Base-by-base conservation (phyloP, 1,284 basidiomycete species). In the Flammula alnicola region DNA sequence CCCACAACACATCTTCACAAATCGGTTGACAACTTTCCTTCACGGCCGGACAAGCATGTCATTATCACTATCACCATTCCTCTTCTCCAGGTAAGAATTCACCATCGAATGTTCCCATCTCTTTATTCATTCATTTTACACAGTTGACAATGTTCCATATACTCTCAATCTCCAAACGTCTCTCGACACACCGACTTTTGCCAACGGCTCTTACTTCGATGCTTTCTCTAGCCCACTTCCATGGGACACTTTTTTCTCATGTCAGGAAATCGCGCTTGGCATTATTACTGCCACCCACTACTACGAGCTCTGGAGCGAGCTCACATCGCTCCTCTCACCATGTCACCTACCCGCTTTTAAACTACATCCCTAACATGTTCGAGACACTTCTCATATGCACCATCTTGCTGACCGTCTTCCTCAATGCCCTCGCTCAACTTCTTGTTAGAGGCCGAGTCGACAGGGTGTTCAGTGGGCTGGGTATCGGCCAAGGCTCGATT, bases 351-450 rank as follows among this genome's bases (percentile, higher is more conserved):
- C 87, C 88, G 0, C 72, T 88, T 10, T 76, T 89, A 49, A 88
- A 86, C 57, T 87, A 86, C 55, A 74, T 88, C 48, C 84, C 87
- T 3, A 86, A 83, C 60, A 65, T 86, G 39, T 81, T 89, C 44
- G 87, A 90, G 64, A 79, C 83, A 0, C 45, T 79, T 47, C 76
- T 90, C 32, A 55, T 86, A 23, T 60, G 64, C 16, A 72, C 82
- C 39, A 84, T 84, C 5, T 35, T 79, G 9, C 67, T 86, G 26
- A 84, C 85, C 3, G 65, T 82, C 41, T 64, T 67, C 25, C 76
- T 89, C 39, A 85, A 87, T 52, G 73, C 69, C 10, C 55, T 86
- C 54, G 83, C 84, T 0, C 88, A 89, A 63, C 63, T 89, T 12
- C 70, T 88, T 23, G 71, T 84, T 10, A 75, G 81, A 17, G 73